Base-by-base conservation (phyloP, 148 eudicot genomes). In the Cornus suecica region DNA sequence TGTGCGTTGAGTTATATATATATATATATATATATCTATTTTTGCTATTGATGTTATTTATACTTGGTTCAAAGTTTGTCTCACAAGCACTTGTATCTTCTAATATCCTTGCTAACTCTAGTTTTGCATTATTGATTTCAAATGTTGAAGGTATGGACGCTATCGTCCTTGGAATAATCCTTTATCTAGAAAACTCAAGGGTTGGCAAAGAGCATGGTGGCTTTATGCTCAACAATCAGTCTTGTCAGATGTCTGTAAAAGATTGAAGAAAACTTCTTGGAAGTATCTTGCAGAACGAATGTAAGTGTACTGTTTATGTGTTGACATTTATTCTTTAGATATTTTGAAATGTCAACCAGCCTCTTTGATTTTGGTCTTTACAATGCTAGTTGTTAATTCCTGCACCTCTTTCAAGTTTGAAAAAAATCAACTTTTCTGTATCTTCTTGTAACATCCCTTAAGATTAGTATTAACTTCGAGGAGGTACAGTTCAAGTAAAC, bases 151-250 rank as follows among this genome's bases (percentile, higher is more conserved):
- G 76, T 92, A 94, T 81, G 97, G 97, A 7, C 90, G 92, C 20
- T 92, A 84, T 84, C 96, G 97, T 58, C 99, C 99, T 23, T 88
- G 88, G 90, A 79, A 82, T 76, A 75, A 82, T 76, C 90, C 92
- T 79, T 83, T 92, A 80, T 82, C 80, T 68, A 82, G 78, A 77
- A 89, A 86, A 84, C 82, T 26, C 28, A 72, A 79, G 71, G 99
- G 99, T 48, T 94, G 99, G 99, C 97, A 89, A 81, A 88, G 73
- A 76, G 78, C 71, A 10, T 92, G 99, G 99, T 94, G 99, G 99
- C 92, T 86, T 42, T 94, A 92, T 85, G 99, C 97, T 83, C 96
- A 89, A 71, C 86, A 88, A 63, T 91, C 97, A 63, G 86, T 94
- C 73, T 77, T 94, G 54, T 85, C 87, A 75, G 97, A 92, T 82